Evolutionary conservation across 1,284 basidiomycete genomes (phyloP).

Genomic region (Exobasidium rhododendri): DNA sequence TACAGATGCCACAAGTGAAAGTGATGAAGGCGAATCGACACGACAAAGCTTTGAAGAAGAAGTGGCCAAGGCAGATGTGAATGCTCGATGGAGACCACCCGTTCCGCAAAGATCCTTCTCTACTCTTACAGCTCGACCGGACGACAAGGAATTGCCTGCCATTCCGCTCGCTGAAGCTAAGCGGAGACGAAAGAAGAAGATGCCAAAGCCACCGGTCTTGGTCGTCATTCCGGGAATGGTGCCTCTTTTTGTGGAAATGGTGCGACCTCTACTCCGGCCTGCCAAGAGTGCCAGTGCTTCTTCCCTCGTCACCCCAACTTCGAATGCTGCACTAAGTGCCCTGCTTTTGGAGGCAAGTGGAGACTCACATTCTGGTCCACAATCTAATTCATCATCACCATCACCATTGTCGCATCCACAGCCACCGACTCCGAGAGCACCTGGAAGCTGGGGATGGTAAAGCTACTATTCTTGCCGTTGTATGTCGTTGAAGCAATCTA

Average conservation of each 20-base stretch:
- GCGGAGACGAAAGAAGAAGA: constrained; percentile 58
- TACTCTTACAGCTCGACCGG: constrained; percentile 6
- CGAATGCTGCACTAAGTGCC: not conserved
- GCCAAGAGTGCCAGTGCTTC: constrained; percentile 2
- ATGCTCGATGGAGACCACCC: constrained; percentile 13
- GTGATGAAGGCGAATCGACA: constrained; percentile 8
- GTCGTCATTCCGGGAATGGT: constrained; percentile 59
- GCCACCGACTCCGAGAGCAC: not conserved
- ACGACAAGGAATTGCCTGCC: constrained; percentile 36
- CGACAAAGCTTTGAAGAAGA: not conserved
- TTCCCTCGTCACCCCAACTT: not conserved
- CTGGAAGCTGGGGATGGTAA: not conserved
- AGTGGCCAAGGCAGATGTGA: not conserved
- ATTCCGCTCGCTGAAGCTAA: constrained; percentile 42
- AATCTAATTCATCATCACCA: too few relatives aligned
- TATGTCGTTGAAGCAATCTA: too few relatives aligned
- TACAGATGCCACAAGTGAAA: constrained; percentile 31
- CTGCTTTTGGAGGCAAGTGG: not conserved
- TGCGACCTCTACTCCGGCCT: constrained; percentile 15
- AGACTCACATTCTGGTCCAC: not conserved
- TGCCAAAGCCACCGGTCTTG: constrained; percentile 72
- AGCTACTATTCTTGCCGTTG: too few relatives aligned
- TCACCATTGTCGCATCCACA: not conserved
- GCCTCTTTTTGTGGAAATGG: constrained; percentile 47
- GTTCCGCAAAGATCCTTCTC: constrained; percentile 3